Evolutionary conservation across 2,329 filamentous ascomycete genomes (phyloP), one percentile per base, ranked within the genome.

Genomic region (Botrytis medusae): DNA sequence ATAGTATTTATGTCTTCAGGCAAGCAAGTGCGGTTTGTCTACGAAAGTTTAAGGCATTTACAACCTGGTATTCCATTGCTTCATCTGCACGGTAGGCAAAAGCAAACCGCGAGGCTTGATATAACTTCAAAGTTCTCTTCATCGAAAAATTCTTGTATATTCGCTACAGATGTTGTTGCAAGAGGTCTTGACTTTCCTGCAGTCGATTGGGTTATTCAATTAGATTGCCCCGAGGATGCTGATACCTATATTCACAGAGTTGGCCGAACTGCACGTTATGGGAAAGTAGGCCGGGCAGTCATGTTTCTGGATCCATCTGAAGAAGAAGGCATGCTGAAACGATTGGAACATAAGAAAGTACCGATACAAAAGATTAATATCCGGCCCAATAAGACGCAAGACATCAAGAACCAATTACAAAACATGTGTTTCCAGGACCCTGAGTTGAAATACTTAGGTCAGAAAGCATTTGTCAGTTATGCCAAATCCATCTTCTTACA

Each of bases 191-290:
- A 99, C 82, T 98, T 99, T 80, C 96, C 96, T 0, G 92, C 94
- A 4, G 96, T 99, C 0, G 96, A 99, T 82, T 99, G 96, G 92
- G 96, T 99, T 8, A 94, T 99, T n/a, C 96, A 99, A 81, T 88
- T 93, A n/a, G 96, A 99, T 82, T 97, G 93, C 77, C 96, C 96
- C 0, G 96, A 99, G 82, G 95, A 99, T 81, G 92, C 93, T 6
- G 96, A 98, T 79, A 99, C 96, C 0, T 99, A 99, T 80, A 98
- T 99, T 77, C 96, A 99, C 83, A 90, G 96, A 74, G 95, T 98
- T 7, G 96, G 96, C 2, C 90, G 96, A 44, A 98, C 96, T 29
- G 96, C 96, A n/a, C 89, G 95, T 34, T 98, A 97, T 82, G 92
- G 98, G 79, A 92, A 92, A 76, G 90, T 93, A 71, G 96, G 96